These are phyloP conservation scores for Pichia paraexigua DNA, from an alignment of 805 yeast species.

Conservation along the genomic window DNA sequence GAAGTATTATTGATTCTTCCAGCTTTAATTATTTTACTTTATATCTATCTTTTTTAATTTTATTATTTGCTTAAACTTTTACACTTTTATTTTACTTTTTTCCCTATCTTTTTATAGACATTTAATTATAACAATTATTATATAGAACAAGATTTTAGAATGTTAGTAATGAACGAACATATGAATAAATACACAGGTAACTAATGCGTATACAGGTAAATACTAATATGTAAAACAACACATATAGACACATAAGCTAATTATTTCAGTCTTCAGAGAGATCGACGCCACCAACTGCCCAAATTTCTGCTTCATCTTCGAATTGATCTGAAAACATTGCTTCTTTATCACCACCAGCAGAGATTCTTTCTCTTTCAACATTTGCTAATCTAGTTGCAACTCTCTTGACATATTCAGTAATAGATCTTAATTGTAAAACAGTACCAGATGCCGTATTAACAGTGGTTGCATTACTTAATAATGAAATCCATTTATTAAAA, in stretches of 20 bases:
- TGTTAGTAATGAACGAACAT: neutral
- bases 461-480: constrained; percentile 30
- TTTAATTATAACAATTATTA: too few relatives aligned
- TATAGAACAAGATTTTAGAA: neutral
- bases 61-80: neutral
- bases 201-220: too few relatives aligned
- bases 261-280: constrained; percentile 20
- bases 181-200: too few relatives aligned
- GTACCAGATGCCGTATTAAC: constrained; percentile 39
- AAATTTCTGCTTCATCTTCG: constrained; percentile 81
- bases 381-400: constrained; percentile 81
- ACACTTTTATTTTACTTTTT: neutral
- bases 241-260: neutral
- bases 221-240: neutral
- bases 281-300: constrained; percentile 78
- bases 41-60: neutral
- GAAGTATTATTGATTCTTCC: neutral
- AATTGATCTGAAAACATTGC: constrained; percentile 74
- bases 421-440: constrained; percentile 54
- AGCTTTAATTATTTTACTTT: neutral
- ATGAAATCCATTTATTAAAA: constrained; percentile 60
- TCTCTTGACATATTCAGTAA: constrained; percentile 83
- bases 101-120: neutral
- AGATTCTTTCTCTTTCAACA: constrained; percentile 81
- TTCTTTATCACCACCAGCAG: constrained; percentile 86